Percentiles rank a stretch among this genome's conserved stretches.
Conservation (phyloP, 2,329 filamentous ascomycete species). For the Scytalidium sp. region DNA sequence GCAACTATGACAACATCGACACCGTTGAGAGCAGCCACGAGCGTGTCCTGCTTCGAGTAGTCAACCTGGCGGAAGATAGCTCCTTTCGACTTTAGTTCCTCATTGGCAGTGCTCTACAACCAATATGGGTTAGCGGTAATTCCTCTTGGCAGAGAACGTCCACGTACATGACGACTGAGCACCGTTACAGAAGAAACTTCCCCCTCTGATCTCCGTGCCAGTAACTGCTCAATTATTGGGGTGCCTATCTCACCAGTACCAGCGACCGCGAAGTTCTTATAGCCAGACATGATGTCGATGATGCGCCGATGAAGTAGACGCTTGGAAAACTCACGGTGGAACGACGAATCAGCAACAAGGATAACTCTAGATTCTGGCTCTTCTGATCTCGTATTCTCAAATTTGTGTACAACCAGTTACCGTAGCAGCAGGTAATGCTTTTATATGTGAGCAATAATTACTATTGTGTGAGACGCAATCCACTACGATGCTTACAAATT, state of each 20-base stretch:
- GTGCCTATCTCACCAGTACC: background rate
- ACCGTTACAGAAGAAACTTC: background rate
- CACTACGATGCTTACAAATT: too few species aligned
- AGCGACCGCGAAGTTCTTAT: background rate
- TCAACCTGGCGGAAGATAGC: constrained; percentile 40
- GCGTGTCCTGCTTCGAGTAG: constrained; percentile 38
- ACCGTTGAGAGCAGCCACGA: constrained; percentile 29
- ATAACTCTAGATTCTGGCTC: too few species aligned
- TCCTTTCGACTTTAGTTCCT: constrained; percentile 27
- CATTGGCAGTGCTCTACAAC: background rate
- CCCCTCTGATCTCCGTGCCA: background rate
- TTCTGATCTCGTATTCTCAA: too few species aligned
- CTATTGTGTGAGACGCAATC: too few species aligned
- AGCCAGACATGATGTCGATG: background rate
- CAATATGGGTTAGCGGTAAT: background rate
- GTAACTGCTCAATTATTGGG: background rate
- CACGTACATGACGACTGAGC: background rate
- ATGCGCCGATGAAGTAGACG: too few species aligned
- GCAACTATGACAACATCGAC: constrained; percentile 20
- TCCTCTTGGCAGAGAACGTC: background rate
- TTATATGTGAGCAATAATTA: too few species aligned
- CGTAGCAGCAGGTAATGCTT: too few species aligned
- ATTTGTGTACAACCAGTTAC: too few species aligned
- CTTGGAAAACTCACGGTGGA: background rate
- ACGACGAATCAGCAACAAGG: background rate